Percentiles rank a stretch among this genome's conserved stretches.
Conservation (phyloP, 2,329 filamentous ascomycete genomes). For the Bipolaris victoriae region DNA sequence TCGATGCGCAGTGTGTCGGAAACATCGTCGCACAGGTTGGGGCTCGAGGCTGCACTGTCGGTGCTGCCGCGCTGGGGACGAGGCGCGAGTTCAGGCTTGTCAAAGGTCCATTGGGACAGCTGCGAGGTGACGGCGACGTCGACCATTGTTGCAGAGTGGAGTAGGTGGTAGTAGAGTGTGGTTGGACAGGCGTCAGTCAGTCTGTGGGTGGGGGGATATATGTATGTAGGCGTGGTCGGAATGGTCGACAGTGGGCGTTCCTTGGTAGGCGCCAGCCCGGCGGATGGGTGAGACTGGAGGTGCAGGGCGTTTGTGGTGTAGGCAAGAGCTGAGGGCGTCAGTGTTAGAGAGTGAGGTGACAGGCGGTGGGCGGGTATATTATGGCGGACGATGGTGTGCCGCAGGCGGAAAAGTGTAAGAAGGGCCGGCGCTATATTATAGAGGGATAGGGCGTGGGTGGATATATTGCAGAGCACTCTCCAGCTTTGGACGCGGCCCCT, state of each 20-base stretch:
- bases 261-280: slow-evolving; percentile 24
- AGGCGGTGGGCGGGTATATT: slow-evolving; percentile 1
- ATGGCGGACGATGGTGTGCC: not conserved
- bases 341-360: not conserved
- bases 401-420: slow-evolving; percentile 1
- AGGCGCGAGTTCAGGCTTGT: slow-evolving; percentile 35
- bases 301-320: slow-evolving; percentile 11
- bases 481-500: slow-evolving; percentile 5
- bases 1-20: slow-evolving; percentile 44
- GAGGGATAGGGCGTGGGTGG: slow-evolving; percentile 10
- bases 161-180: slow-evolving; percentile 11
- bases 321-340: slow-evolving; percentile 1
- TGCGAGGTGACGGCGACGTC: slow-evolving; percentile 41
- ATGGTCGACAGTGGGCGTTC: no score
- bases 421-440: slow-evolving; percentile 9
- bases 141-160: slow-evolving; percentile 33
- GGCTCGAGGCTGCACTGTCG: slow-evolving; percentile 43
- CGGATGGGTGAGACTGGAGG: slow-evolving; percentile 30
- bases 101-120: slow-evolving; percentile 48
- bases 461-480: slow-evolving; percentile 15
- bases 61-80: slow-evolving; percentile 39
- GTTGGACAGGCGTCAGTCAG: slow-evolving; percentile 4
- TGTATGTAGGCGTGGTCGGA: slow-evolving; percentile 4
- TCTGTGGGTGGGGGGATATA: slow-evolving; percentile 23
- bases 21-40: slow-evolving; percentile 44